Base-by-base conservation (phyloP, 257 asterid genomes). In the Solanum chiquidenum region DNA sequence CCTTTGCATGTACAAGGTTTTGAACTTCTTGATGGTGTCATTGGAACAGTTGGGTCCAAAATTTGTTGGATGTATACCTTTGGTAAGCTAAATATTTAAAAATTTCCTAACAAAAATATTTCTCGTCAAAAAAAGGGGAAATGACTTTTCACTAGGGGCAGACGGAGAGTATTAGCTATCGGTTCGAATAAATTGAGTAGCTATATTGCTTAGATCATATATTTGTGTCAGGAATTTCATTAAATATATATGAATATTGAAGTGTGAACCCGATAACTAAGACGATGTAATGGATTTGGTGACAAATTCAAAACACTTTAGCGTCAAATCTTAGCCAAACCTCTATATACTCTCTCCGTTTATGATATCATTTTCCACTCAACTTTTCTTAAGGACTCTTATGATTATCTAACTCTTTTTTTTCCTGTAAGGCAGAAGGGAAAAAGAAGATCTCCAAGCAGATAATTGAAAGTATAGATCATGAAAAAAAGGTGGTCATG, bases 11-110 rank as follows among this genome's bases (percentile, higher is more conserved):
- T 86, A 4, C 84, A 89, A 38, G 64, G 69, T n/a, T 80, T 84
- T 86, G 82, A 86, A 72, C 86, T 66, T 86, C 75, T 68, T 68
- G 87, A 49, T 4, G 90, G 90, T 34, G 60, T 20, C 34, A 5
- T 80, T 13, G 90, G 88, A 52, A 66, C 44, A 0, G 88, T 68
- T 80, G 88, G 88, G 10, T 86, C 88, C 8, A n/a, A 38, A 12
- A 27, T 88, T 34, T 20, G 38, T 49, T 88, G 88, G 90, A 35
- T 55, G 21, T 88, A 86, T 25, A 86, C 49, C 49, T 88, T 77
- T 86, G 90, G 88, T 88, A 88, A 68, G 38, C 4, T 4, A 25
- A 66, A 27, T 25, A 12, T 25, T 11, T 9, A 0, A 9, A 58
- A 60, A 60, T 3, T 3, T 8, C 5, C 25, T 7, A 55, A 55